Conservation (phyloP, 2,329 filamentous ascomycete species). For the Phialophora tarda region DNA sequence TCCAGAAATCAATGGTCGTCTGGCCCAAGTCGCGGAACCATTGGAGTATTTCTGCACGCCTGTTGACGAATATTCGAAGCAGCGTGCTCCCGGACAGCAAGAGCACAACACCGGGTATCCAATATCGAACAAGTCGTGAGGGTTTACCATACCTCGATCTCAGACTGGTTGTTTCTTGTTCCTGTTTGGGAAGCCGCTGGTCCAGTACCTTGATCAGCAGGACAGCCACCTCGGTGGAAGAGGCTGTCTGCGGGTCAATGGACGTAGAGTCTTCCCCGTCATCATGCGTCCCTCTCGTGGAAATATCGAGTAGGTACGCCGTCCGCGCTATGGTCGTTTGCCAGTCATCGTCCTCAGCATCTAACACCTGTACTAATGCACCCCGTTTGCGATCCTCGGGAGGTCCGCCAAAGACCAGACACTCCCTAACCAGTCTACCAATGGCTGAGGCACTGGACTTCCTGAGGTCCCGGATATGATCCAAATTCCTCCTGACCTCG, state of each 20-base stretch:
- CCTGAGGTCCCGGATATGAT: slow-evolving; percentile 71
- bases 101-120: slow-evolving; percentile 75
- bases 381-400: slow-evolving; percentile 33
- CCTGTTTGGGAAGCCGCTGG: slow-evolving; percentile 70
- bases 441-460: slow-evolving; percentile 84
- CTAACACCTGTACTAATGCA: slow-evolving; percentile 25
- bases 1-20: slow-evolving; percentile 87
- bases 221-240: slow-evolving; percentile 28
- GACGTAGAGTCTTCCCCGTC: slow-evolving; percentile 14
- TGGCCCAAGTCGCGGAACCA: slow-evolving; percentile 81
- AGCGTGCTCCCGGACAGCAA: slow-evolving; percentile 85
- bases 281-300: slow-evolving; percentile 22
- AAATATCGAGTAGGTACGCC: slow-evolving; percentile 80
- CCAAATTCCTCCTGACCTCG: slow-evolving; percentile 76
- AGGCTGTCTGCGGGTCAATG: slow-evolving; percentile 30
- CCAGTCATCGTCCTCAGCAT: slow-evolving; percentile 63
- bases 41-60: slow-evolving; percentile 74
- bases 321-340: slow-evolving; percentile 80
- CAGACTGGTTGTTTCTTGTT: slow-evolving; percentile 60
- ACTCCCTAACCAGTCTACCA: slow-evolving; percentile 86
- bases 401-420: slow-evolving; percentile 68
- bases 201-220: slow-evolving; percentile 67
- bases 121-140: slow-evolving; percentile 77
- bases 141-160: slow-evolving; percentile 75
- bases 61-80: slow-evolving; percentile 76